These are phyloP conservation scores for Artemisia annua DNA, from an alignment of 129 eudicot genomes.

Conservation along the genomic window DNA sequence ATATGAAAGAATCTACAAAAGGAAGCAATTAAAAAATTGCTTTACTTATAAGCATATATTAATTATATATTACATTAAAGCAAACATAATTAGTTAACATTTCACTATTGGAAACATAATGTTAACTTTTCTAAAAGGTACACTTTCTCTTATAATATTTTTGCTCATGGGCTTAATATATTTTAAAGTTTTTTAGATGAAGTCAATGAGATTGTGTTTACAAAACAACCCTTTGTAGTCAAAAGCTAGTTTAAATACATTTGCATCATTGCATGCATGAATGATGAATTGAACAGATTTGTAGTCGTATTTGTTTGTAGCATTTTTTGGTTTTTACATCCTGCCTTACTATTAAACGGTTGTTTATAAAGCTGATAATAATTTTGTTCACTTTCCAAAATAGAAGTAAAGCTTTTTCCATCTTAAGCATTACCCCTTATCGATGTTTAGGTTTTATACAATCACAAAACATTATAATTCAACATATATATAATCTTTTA, in stretches of 20 bases:
- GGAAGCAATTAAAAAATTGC: conserved; percentile 49
- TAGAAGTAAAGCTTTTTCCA: no score
- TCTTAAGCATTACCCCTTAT: no score
- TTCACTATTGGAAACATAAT: conserved; percentile 18
- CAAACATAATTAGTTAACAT: conserved; percentile 31
- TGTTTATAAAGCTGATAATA: no score
- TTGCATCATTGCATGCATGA: not conserved
- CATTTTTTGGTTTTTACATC: no score
- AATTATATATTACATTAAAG: conserved; percentile 32
- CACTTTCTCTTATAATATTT: conserved; percentile 19
- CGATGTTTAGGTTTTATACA: no score
- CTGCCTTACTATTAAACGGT: no score
- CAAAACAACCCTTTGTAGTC: conserved; percentile 18
- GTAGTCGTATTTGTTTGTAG: not conserved
- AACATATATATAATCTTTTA: no score
- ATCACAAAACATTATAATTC: no score
- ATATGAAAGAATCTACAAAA: conserved; percentile 36
- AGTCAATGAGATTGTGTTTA: conserved; percentile 19
- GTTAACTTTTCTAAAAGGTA: conserved; percentile 25
- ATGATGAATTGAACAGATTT: not conserved
- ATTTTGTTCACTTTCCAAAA: no score
- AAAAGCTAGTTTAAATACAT: conserved; percentile 1
- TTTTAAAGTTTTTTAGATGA: conserved; percentile 10
- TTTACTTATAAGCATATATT: conserved; percentile 45
- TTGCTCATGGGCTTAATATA: not conserved